Conservation (phyloP, 176 grass and related monocot species). For the Zea mays region DNA sequence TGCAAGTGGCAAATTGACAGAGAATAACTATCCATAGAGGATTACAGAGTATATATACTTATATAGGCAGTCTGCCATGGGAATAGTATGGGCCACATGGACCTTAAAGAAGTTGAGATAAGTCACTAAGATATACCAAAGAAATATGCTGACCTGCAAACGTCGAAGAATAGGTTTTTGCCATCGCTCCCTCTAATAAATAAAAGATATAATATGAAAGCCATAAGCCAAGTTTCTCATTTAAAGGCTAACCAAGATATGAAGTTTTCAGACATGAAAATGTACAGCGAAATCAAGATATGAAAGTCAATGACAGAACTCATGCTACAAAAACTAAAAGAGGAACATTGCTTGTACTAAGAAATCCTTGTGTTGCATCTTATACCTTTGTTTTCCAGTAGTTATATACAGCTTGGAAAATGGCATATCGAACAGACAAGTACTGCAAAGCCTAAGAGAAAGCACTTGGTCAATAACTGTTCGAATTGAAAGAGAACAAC, state of each 20-base stretch:
- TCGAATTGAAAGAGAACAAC: constrained; percentile 22
- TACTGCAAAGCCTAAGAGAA: constrained; percentile 73
- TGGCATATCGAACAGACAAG: constrained; percentile 58
- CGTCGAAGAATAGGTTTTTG: constrained; percentile 96
- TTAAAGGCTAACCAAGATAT: constrained; percentile 8
- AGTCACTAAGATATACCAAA: constrained; percentile 16
- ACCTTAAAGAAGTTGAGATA: neutral
- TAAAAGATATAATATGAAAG: constrained; percentile 20
- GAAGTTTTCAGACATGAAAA: neutral
- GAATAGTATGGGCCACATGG: too few relatives aligned
- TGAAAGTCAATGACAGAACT: neutral
- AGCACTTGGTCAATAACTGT: constrained; percentile 42
- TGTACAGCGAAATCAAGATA: neutral
- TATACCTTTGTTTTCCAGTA: constrained; percentile 96
- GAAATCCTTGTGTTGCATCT: neutral
- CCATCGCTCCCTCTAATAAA: constrained; percentile 84
- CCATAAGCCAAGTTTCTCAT: constrained; percentile 18
- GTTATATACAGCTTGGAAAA: constrained; percentile 91
- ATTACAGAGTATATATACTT: too few relatives aligned
- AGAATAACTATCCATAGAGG: too few relatives aligned
- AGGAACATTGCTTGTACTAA: constrained; percentile 14
- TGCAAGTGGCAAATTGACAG: too few relatives aligned
- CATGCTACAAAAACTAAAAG: constrained; percentile 30
- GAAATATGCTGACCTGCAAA: constrained; percentile 69
- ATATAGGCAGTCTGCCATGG: too few relatives aligned